Percentiles rank a stretch among this genome's conserved stretches.
Conservation (phyloP, 768 basidiomycete species). For the Gyrodon lividus region DNA sequence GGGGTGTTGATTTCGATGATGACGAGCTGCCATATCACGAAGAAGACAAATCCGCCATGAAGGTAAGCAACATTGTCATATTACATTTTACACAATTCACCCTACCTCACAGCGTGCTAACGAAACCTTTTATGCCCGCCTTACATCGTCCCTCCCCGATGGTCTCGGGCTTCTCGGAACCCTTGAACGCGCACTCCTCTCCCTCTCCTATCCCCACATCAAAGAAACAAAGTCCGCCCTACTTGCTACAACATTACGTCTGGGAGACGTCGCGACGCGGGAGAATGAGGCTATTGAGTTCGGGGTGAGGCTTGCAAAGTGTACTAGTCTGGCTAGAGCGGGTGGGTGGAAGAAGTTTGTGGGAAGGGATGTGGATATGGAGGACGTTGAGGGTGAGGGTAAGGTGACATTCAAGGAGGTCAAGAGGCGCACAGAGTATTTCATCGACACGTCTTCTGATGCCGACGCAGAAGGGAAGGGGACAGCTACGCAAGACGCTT, state of each 20-base stretch:
- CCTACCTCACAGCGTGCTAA: slow-evolving; percentile 53
- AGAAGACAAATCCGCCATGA: slow-evolving; percentile 65
- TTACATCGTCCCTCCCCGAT: slow-evolving; percentile 39
- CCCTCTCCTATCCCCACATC: slow-evolving; percentile 50
- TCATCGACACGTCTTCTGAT: slow-evolving; percentile 45
- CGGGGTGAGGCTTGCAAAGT: slow-evolving; percentile 74
- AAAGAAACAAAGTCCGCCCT: slow-evolving; percentile 68
- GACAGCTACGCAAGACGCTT: slow-evolving; percentile 16
- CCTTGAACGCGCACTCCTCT: slow-evolving; percentile 29
- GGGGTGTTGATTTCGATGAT: slow-evolving; percentile 90
- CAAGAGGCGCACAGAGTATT: slow-evolving; percentile 52
- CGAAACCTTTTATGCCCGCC: slow-evolving; percentile 65
- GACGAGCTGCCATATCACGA: slow-evolving; percentile 61
- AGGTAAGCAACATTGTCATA: slow-evolving; percentile 47
- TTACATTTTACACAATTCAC: neutral
- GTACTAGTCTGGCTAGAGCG: slow-evolving; percentile 66
- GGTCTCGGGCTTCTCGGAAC: slow-evolving; percentile 28
- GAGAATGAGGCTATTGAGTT: slow-evolving; percentile 76
- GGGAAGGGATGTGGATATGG: slow-evolving; percentile 34
- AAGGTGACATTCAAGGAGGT: slow-evolving; percentile 39
- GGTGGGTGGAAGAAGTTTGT: slow-evolving; percentile 67
- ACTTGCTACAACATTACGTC: slow-evolving; percentile 60
- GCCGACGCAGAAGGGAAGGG: slow-evolving; percentile 31
- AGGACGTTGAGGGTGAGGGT: slow-evolving; percentile 28
- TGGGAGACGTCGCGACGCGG: slow-evolving; percentile 72